Base-by-base conservation (phyloP, 1,139 yeast species). In the Pichia sp. region DNA sequence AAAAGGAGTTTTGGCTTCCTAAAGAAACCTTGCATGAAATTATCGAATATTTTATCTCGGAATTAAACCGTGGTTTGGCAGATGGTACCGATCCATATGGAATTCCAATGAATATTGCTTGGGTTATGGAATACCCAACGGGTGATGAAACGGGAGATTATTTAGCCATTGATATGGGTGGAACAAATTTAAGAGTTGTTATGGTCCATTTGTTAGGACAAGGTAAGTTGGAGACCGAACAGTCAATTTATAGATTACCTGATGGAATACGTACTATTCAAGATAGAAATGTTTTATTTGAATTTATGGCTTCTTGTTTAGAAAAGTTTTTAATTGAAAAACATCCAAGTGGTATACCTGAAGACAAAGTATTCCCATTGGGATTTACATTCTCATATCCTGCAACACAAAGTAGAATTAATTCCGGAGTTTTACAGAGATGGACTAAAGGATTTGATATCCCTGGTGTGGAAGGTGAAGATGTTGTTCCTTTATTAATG, bases 361-460 rank as follows among this genome's bases (percentile, higher is more conserved):
- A 59, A 30, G 66, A 68, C 13, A 49, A 52, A 19, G 42, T 55
- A 8, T 70, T 87, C 56, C 95, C 95, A 38, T 72, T 89, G 56
- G 98, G 98, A 36, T 93, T 93, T 75, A 91, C 99, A 24, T 91
- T 91, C 70, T 83, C 95, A 14, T 91, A 82, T 68, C 98, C 99
- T 41, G 88, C 93, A 50, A 72, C 94, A 33, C 99, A 91, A 68
- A 65, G 70, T 52, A 83, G 80, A 51, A 88, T 91, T 59, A 80
- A 85, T 67, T 74, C 77, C 53, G 98, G 98, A 61, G 66, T 86
- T 47, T 75, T 91, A 62, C 96, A 88, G 71, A 78, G 95, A 67
- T 91, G 98, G 98, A 91, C 99, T 50, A 93, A 91, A 70, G 99
- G 98, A 49, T 91, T 87, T 66, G 96, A 91, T 64, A 88, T 93